phyloP scores from a whole-genome alignment of 2,329 filamentous ascomycete species.

The Ceratocystis colombiana region DNA sequence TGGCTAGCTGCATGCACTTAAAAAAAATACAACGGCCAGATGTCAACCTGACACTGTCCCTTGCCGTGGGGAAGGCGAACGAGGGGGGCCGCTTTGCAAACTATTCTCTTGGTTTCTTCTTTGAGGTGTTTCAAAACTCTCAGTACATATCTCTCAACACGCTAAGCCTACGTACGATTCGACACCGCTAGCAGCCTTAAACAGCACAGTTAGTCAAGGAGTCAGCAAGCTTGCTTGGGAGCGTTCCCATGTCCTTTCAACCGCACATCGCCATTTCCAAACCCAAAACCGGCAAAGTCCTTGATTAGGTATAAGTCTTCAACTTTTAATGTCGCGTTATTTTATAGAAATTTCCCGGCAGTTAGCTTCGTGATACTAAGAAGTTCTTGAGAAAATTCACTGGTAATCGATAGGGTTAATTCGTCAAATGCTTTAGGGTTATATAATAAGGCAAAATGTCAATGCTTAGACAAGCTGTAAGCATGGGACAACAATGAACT shows the following conservation, averaged over 20 bases:
- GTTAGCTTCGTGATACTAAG: not conserved
- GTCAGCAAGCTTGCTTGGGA: not conserved
- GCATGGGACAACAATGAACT: not conserved
- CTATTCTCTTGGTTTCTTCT: not conserved
- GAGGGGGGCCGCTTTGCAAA: not conserved
- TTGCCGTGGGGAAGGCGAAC: not conserved
- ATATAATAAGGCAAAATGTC: not conserved
- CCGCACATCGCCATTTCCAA: slow-evolving; percentile 1
- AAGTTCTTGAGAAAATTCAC: not conserved
- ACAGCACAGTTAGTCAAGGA: not conserved
- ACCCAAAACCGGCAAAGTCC: not conserved
- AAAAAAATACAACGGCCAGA: not conserved
- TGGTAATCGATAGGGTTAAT: not conserved
- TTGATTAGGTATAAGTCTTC: too few species aligned
- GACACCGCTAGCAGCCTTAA: not conserved
- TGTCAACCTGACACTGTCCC: slow-evolving; percentile 5
- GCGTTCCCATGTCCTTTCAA: not conserved
- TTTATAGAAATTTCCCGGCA: too few species aligned
- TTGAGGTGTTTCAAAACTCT: not conserved
- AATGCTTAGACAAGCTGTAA: not conserved
- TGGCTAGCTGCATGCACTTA: slow-evolving; percentile 6
- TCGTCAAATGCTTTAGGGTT: not conserved
- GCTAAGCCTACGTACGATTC: not conserved
- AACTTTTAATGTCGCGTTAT: too few species aligned
- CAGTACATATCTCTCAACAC: not conserved